Evolutionary conservation across 306 rosid species (phyloP), one percentile per base, ranked within the genome.

Genomic region (Corylus heterophylla): DNA sequence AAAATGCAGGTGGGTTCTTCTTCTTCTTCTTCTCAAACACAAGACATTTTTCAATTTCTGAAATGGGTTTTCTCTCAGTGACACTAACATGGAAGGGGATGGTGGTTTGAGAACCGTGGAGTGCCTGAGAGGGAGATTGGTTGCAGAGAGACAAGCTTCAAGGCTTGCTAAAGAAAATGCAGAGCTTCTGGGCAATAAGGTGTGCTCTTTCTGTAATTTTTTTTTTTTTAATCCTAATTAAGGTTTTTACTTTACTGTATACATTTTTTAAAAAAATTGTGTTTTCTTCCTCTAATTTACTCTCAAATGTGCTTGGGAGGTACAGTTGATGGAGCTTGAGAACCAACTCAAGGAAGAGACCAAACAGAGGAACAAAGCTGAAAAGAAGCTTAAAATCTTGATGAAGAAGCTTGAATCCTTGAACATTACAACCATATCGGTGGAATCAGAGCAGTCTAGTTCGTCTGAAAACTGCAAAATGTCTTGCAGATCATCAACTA

Each of bases 101-200:
- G 89, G 86, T 69, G 81, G 86, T 85, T 69, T 89, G 82, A 89
- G 81, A 69, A 92, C 94, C 64, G 78, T 92, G 59, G 94, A 83
- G 59, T 89, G 90, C 80, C 85, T 94, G 13, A 89, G 98, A 89
- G 97, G 98, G 76, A 91, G 97, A 76, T 87, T 94, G 75, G 84
- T 92, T 12, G 95, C 97, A 63, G 97, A 94, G 76, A 94, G 98
- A 81, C 95, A 91, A 54, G 95, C 94, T 74, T 94, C 98, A 78
- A 89, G 70, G 79, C 69, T 74, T 54, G 97, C 98, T n/a, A 94
- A 89, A 54, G 85, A 86, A 37, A 75, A 85, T 78, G 90, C 84
- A 50, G 90, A 91, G 74, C 73, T 85, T 75, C 75, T 90, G 89
- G 92, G 42, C 62, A 80, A 80, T 51, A 92, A 84, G 94, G 98